Base-by-base conservation (phyloP, 768 basidiomycete species). In the Tricholoma matsutake region DNA sequence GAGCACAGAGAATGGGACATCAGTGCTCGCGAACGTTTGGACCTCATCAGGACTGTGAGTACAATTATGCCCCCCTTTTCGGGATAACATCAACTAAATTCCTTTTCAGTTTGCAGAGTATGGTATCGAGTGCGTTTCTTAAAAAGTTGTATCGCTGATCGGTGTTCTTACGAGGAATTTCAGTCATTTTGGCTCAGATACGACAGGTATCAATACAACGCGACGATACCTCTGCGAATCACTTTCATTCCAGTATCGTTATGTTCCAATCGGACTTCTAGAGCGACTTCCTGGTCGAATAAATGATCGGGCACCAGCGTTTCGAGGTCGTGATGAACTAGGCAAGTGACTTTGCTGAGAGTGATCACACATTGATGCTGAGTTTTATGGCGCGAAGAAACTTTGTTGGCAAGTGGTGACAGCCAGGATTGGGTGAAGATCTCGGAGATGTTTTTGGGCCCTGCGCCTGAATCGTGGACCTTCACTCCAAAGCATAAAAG, bases 401-500 rank as follows among this genome's bases (percentile, higher is more conserved):
- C 92, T 0, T 77, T 96, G 6, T 79, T 96, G 5, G 86, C 92
- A 4, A 94, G 92, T 67, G 79, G 81, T 2, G 83, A 92, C 68
- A 88, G 90, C 69, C 77, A 80, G 39, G 92, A 96, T 69, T 96
- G 95, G 95, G 90, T 96, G 43, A 92, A 87, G 76, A 87, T 99
- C 51, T 91, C 91, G 1, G 93, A 96, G 75, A 95, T 96, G 91
- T 97, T 97, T 76, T 76, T 98, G 25, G 96, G 96, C 1, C 89
- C 89, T 59, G 83, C 86, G 1, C 95, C 93, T 1, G 91, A 91
- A 61, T 78, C 83, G 3, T 96, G 92, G 87, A 75, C 77, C 6
- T 98, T 97, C 74, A 86, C 85, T 13, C 94, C 96, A 1, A 98
- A 97, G 73, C 96, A 98, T 76, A 96, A 93, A 76, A 95, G 92